Evolutionary conservation across 1,284 basidiomycete species (phyloP).

Genomic region (Pholiota adiposa): DNA sequence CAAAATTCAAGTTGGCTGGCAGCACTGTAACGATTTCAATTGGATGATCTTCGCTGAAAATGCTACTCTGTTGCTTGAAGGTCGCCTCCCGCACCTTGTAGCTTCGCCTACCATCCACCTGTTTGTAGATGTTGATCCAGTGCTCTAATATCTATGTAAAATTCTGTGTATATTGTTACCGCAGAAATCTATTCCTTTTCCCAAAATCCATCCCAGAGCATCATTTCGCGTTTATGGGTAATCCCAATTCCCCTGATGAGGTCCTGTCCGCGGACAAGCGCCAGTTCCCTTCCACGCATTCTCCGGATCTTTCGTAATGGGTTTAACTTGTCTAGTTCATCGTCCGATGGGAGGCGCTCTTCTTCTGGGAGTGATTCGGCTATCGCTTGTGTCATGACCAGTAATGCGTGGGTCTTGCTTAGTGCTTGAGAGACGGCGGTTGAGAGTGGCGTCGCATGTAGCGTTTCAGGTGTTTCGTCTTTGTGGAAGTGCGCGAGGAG

Average conservation of each 20-base stretch:
- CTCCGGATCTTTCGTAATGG: constrained; percentile 68
- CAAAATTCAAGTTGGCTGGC: neutral
- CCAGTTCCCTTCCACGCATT: constrained; percentile 83
- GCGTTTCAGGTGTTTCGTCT: constrained; percentile 18
- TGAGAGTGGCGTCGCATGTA: constrained; percentile 46
- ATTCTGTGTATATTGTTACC: neutral
- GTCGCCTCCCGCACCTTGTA: neutral
- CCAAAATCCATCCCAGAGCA: constrained; percentile 45
- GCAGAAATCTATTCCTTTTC: neutral
- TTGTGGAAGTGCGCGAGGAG: constrained; percentile 79
- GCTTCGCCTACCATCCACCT: neutral
- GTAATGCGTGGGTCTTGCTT: constrained; percentile 84
- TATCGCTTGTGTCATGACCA: constrained; percentile 71
- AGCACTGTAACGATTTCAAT: neutral
- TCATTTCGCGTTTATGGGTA: constrained; percentile 34
- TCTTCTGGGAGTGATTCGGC: constrained; percentile 58
- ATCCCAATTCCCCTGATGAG: constrained; percentile 40
- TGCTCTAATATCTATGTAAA: neutral
- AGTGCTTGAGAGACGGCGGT: constrained; percentile 74
- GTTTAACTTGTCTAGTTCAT: constrained; percentile 70
- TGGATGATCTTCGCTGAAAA: neutral
- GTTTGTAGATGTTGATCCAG: neutral
- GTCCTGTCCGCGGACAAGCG: constrained; percentile 78
- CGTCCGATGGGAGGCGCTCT: constrained; percentile 66
- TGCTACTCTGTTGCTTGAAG: neutral